A percentile compares a stretch with the other conserved stretches of the same genome.
These are phyloP conservation scores for Trametes gibbosa DNA, from an alignment of 768 basidiomycete genomes.

Conservation along the genomic window DNA sequence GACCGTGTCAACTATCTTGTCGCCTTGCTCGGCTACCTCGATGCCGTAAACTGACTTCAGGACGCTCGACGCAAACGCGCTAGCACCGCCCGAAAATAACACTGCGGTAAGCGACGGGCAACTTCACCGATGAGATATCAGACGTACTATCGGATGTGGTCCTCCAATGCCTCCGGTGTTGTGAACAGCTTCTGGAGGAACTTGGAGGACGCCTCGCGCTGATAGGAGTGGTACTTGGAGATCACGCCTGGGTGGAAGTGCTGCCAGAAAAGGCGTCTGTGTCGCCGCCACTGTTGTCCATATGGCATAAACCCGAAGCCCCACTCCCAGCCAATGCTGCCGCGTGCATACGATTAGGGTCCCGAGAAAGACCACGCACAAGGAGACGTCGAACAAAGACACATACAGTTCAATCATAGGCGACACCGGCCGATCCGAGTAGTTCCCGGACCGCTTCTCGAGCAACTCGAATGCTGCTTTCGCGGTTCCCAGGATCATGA, in stretches of 20 bases:
- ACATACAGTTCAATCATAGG: slow-evolving; percentile 15
- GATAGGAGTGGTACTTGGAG: slow-evolving; percentile 30
- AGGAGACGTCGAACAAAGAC: background rate
- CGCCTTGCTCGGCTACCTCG: slow-evolving; percentile 11
- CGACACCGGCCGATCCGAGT: slow-evolving; percentile 33
- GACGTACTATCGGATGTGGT: slow-evolving; percentile 37
- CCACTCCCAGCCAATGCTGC: slow-evolving; percentile 39
- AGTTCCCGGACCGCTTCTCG: slow-evolving; percentile 39
- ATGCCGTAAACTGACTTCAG: slow-evolving; percentile 22
- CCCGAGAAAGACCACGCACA: background rate
- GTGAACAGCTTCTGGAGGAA: slow-evolving; percentile 33
- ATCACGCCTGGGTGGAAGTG: slow-evolving; percentile 38
- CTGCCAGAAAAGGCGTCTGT: slow-evolving; percentile 40
- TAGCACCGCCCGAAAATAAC: background rate
- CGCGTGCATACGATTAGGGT: background rate
- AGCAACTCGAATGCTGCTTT: slow-evolving; percentile 38
- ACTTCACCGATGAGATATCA: background rate
- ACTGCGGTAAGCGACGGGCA: background rate
- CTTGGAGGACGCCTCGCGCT: slow-evolving; percentile 28
- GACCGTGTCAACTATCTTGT: slow-evolving; percentile 2
- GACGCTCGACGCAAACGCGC: slow-evolving; percentile 12
- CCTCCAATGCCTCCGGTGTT: slow-evolving; percentile 35
- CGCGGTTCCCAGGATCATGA: slow-evolving; percentile 38
- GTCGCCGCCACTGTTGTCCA: slow-evolving; percentile 39
- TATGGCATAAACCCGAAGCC: slow-evolving; percentile 41